Conservation (phyloP, 2,329 filamentous ascomycete species). For the Fusarium sp. region DNA sequence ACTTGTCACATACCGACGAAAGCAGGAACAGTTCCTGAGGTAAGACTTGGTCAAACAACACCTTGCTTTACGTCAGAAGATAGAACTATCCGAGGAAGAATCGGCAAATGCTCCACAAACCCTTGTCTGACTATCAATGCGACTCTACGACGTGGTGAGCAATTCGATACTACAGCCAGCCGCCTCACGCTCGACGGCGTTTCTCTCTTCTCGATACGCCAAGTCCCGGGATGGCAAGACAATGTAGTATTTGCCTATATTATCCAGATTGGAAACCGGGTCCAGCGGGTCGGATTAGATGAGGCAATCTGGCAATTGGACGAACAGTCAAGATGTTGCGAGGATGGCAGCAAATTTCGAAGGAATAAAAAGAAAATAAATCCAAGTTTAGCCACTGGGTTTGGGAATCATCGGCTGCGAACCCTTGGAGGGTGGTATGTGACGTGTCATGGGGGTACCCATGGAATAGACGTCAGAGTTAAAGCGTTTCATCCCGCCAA, state of each 20-base stretch:
- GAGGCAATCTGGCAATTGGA: constrained; percentile 15
- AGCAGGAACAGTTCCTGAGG: not conserved
- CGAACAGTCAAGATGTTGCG: not conserved
- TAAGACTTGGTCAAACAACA: not conserved
- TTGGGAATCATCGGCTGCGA: constrained; percentile 35
- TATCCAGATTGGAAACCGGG: constrained; percentile 6
- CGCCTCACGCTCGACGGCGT: not conserved
- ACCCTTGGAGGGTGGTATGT: constrained; percentile 40
- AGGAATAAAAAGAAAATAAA: not conserved
- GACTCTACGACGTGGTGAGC: not conserved
- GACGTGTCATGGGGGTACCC: constrained; percentile 44
- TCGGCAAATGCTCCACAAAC: not conserved
- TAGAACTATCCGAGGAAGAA: not conserved
- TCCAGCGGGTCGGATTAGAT: constrained; percentile 17
- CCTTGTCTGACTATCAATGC: not conserved
- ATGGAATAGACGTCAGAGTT: constrained; percentile 38
- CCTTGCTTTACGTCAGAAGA: constrained; percentile 17
- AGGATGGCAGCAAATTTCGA: not conserved
- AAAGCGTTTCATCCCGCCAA: constrained; percentile 45
- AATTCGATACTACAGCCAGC: not conserved
- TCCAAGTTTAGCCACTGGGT: constrained; percentile 15
- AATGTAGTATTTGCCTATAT: not conserved
- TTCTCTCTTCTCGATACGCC: not conserved
- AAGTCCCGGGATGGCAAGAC: not conserved
- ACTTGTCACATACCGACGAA: not conserved